A percentile compares a stretch with the other conserved stretches of the same genome.
These are phyloP conservation scores for Russula sp. DNA, from an alignment of 768 basidiomycete genomes.

Conservation along the genomic window DNA sequence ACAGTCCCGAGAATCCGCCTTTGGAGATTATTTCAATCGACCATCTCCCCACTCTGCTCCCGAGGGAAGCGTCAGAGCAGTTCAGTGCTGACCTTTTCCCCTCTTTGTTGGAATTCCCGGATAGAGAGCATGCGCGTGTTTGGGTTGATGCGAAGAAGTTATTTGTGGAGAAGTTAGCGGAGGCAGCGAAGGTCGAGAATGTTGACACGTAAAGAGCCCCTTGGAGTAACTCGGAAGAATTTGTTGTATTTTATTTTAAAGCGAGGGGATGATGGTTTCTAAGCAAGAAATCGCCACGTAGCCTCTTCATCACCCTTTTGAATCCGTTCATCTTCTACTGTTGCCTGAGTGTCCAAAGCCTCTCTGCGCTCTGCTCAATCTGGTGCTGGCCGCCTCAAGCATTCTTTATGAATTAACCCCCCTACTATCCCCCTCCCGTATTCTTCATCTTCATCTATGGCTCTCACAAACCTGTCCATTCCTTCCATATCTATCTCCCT, in stretches of 20 bases:
- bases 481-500: conserved; percentile 71
- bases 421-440: conserved; percentile 31
- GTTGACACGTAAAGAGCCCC: conserved; percentile 17
- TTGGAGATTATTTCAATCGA: conserved; percentile 93
- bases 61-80: conserved; percentile 95
- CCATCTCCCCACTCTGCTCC: conserved; percentile 92
- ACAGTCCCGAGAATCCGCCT: conserved; percentile 59
- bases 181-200: conserved; percentile 43
- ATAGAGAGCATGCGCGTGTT: conserved; percentile 62
- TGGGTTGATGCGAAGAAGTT: conserved; percentile 88
- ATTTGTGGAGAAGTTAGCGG: conserved; percentile 64
- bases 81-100: conserved; percentile 88
- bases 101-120: conserved; percentile 73
- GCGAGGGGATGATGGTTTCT: background rate
- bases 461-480: conserved; percentile 42
- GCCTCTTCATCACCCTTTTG: background rate
- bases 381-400: conserved; percentile 40
- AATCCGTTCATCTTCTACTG: background rate
- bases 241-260: background rate
- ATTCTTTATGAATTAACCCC: conserved; percentile 16
- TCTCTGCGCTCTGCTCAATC: conserved; percentile 30
- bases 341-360: conserved; percentile 3
- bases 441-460: conserved; percentile 33
- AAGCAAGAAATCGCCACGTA: background rate
- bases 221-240: background rate